Percentiles rank a stretch among this genome's conserved stretches.
Evolutionary conservation across 2,329 filamentous ascomycete species (phyloP).

Genomic region (Xylaria polymorpha): DNA sequence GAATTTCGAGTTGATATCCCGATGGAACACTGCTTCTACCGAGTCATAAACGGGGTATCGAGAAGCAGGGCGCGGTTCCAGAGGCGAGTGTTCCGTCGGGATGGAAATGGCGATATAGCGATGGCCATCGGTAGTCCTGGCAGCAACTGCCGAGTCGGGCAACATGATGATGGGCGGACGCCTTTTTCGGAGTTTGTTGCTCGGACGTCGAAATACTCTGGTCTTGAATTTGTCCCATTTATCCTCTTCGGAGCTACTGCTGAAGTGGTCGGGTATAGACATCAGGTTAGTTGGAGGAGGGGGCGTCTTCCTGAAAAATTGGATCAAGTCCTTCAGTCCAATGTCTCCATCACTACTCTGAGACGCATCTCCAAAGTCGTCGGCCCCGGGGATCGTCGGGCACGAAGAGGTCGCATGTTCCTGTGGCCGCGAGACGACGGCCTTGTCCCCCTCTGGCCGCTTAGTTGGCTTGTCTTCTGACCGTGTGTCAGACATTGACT

Average conservation of each 20-base stretch:
- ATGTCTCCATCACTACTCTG: slow-evolving; percentile 43
- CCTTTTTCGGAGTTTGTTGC: slow-evolving; percentile 50
- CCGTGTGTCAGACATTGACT: slow-evolving; percentile 37
- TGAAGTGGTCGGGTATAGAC: slow-evolving; percentile 55
- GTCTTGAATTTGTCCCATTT: slow-evolving; percentile 58
- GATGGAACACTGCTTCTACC: slow-evolving; percentile 35
- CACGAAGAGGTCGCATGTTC: slow-evolving; percentile 30
- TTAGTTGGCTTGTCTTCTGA: slow-evolving; percentile 24
- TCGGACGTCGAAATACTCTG: slow-evolving; percentile 55
- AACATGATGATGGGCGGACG: slow-evolving; percentile 54
- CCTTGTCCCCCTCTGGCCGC: slow-evolving; percentile 18
- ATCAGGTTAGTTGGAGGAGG: slow-evolving; percentile 63
- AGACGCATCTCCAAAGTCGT: slow-evolving; percentile 50
- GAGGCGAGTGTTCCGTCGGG: slow-evolving; percentile 62
- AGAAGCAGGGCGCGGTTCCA: slow-evolving; percentile 48
- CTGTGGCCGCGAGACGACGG: slow-evolving; percentile 8
- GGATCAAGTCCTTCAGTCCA: slow-evolving; percentile 32
- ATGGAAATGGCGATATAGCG: slow-evolving; percentile 72
- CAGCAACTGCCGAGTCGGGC: slow-evolving; percentile 67
- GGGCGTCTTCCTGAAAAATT: slow-evolving; percentile 61
- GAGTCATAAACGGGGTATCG: slow-evolving; percentile 43
- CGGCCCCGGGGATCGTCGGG: slow-evolving; percentile 35
- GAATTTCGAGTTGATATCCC: slow-evolving; percentile 38
- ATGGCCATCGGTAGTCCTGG: slow-evolving; percentile 64
- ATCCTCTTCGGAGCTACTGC: slow-evolving; percentile 45